phyloP scores from a whole-genome alignment of 1,139 yeast genomes.

The Scheffersomyces segobiensis region DNA sequence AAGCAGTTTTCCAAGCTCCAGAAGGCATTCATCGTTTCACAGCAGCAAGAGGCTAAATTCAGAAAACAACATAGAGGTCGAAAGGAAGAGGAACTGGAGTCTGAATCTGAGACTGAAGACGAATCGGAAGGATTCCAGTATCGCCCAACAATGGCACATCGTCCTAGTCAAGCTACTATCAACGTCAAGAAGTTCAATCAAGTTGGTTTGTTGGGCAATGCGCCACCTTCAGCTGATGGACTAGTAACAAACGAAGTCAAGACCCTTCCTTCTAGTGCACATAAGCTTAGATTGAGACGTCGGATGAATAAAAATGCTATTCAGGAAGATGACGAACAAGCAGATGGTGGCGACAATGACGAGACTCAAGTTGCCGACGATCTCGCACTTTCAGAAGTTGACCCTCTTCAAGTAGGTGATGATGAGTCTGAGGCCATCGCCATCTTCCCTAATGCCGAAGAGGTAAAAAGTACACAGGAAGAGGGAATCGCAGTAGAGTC shows the following conservation, averaged over 20 bases:
- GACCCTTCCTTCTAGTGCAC: conserved; percentile 1
- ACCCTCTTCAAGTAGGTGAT: background rate
- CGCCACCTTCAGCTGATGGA: conserved; percentile 26
- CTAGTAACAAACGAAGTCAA: conserved; percentile 7
- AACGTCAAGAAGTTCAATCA: conserved; percentile 24
- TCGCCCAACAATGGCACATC: conserved; percentile 7
- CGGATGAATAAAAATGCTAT: conserved; percentile 4
- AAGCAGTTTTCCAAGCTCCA: conserved; percentile 63
- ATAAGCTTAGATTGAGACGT: conserved; percentile 12
- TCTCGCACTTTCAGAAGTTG: background rate
- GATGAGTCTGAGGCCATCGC: conserved; percentile 1
- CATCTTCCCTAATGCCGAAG: conserved; percentile 2
- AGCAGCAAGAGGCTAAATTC: conserved; percentile 35
- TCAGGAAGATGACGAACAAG: conserved; percentile 1
- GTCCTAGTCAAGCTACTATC: conserved; percentile 27
- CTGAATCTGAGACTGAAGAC: conserved; percentile 15
- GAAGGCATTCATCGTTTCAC: conserved; percentile 58
- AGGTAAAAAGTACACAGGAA: conserved; percentile 5
- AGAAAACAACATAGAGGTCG: conserved; percentile 20
- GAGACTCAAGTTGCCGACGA: background rate
- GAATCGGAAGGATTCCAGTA: conserved; percentile 9
- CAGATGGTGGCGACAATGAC: background rate
- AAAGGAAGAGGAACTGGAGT: conserved; percentile 8
- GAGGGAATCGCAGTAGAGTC: conserved; percentile 7
- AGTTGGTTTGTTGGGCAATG: conserved; percentile 42